Conservation (phyloP, 257 asterid species). For the Leonotis leonurus region DNA sequence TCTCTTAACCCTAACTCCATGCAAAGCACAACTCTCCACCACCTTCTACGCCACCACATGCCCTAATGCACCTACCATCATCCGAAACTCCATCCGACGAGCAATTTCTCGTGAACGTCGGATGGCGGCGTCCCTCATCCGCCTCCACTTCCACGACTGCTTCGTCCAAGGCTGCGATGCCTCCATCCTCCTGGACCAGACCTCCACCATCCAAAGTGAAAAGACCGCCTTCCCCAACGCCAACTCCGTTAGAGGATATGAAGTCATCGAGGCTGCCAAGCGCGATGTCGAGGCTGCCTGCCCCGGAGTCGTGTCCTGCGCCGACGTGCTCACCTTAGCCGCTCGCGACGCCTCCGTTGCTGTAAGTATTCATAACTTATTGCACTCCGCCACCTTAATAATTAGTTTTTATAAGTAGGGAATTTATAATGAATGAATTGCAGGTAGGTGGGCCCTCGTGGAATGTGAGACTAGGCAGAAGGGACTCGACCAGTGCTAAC, state of each 20-base stretch:
- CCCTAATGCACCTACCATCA: conserved; percentile 23
- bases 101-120: conserved; percentile 28
- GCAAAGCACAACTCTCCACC: conserved; percentile 39
- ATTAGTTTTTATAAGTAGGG: too few relatives aligned
- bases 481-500: conserved; percentile 34
- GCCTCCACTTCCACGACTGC: conserved; percentile 43
- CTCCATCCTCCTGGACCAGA: conserved; percentile 31
- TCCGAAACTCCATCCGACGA: conserved; percentile 26
- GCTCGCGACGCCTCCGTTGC: conserved; percentile 32
- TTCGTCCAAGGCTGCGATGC: conserved; percentile 39
- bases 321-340: conserved; percentile 30
- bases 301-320: conserved; percentile 39
- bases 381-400: too few relatives aligned
- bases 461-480: conserved; percentile 31
- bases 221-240: conserved; percentile 25
- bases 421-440: not conserved
- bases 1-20: not conserved
- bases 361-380: conserved; percentile 14
- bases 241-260: conserved; percentile 29
- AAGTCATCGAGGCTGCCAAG: conserved; percentile 32
- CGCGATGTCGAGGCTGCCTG: conserved; percentile 28
- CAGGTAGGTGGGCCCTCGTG: conserved; percentile 41
- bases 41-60: conserved; percentile 26
- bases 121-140: conserved; percentile 38
- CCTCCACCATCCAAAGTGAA: conserved; percentile 27